Percentiles rank a stretch among this genome's conserved stretches.
These are phyloP conservation scores for Penicillium palitans DNA, from an alignment of 2,329 filamentous ascomycete genomes.

Conservation along the genomic window DNA sequence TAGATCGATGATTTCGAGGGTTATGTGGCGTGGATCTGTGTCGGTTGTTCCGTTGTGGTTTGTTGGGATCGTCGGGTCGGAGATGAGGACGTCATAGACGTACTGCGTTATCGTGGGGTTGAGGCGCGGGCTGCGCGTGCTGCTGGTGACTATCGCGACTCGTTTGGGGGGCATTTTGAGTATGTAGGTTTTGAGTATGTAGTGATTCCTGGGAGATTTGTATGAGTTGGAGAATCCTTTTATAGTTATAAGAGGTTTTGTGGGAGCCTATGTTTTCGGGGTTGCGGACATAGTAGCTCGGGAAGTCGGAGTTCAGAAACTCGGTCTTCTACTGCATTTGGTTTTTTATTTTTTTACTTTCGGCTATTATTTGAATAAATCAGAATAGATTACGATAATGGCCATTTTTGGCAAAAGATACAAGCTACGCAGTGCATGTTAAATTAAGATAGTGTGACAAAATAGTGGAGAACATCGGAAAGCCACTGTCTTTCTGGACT, in stretches of 20 bases:
- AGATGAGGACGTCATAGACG: slow-evolving; percentile 30
- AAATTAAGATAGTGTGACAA: background rate
- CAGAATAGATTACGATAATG: background rate
- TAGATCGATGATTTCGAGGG: slow-evolving; percentile 35
- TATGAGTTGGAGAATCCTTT: background rate
- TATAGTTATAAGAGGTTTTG: background rate
- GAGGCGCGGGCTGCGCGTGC: slow-evolving; percentile 38
- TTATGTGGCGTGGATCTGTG: slow-evolving; percentile 23
- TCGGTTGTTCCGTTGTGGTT: slow-evolving; percentile 10
- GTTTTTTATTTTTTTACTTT: background rate
- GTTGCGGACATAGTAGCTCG: background rate
- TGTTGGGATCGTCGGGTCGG: slow-evolving; percentile 21
- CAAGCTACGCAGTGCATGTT: background rate
- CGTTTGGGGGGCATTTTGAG: slow-evolving; percentile 23
- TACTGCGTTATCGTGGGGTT: slow-evolving; percentile 38
- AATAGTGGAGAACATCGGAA: background rate
- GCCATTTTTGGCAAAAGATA: background rate
- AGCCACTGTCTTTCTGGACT: background rate
- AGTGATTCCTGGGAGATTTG: background rate
- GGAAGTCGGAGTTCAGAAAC: background rate
- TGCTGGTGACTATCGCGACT: slow-evolving; percentile 41
- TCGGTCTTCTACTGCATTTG: background rate
- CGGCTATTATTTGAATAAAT: background rate
- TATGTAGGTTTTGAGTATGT: background rate
- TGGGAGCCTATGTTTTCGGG: background rate